phyloP scores from a whole-genome alignment of 176 grass and related monocot genomes.

The Cymbopogon citratus region DNA sequence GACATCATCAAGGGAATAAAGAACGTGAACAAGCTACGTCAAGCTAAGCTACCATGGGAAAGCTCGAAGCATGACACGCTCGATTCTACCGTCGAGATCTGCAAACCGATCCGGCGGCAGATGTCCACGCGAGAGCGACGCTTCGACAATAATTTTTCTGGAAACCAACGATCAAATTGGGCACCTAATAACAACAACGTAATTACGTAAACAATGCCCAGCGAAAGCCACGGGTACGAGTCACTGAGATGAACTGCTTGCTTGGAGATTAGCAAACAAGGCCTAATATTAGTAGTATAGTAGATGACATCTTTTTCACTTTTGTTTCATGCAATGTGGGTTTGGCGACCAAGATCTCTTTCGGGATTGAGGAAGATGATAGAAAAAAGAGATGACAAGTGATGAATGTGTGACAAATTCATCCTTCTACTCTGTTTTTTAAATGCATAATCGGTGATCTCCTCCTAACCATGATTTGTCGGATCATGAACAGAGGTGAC shows the following conservation, averaged over 20 bases:
- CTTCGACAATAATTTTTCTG: no score
- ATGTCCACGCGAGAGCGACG: conserved; percentile 4
- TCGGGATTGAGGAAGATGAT: neutral
- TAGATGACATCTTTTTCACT: neutral
- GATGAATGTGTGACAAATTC: neutral
- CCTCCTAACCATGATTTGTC: neutral
- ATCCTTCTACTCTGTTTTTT: neutral
- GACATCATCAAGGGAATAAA: neutral
- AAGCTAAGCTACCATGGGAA: neutral
- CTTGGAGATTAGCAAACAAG: no score
- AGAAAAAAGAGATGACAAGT: neutral
- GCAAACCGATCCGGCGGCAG: neutral
- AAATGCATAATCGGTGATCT: neutral
- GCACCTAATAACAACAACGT: no score
- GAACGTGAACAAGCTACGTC: neutral
- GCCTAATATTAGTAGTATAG: neutral
- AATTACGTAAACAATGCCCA: neutral
- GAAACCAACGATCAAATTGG: no score
- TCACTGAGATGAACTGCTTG: no score
- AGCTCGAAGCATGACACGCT: neutral
- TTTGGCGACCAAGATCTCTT: neutral
- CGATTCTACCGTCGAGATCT: neutral
- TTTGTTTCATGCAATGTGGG: neutral
- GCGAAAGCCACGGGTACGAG: no score
- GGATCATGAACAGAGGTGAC: neutral